Evolutionary conservation across 768 basidiomycete genomes (phyloP).

Genomic region (Ramaria sp.): DNA sequence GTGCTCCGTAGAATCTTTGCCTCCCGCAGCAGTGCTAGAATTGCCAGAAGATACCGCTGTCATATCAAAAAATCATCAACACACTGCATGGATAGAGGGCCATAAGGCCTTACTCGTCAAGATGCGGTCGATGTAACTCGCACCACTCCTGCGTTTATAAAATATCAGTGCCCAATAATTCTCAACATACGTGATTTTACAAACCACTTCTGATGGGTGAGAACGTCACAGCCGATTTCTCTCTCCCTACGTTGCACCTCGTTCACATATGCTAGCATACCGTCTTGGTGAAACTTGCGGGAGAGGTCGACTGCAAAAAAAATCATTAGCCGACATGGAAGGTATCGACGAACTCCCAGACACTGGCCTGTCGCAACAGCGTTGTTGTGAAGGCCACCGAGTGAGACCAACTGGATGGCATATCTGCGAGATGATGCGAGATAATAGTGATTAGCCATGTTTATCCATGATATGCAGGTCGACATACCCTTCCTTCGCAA

Average conservation of each 20-base stretch:
- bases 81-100: neutral
- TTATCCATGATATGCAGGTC: neutral
- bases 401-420: slow-evolving; percentile 79
- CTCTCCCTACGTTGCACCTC: slow-evolving; percentile 82
- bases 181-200: slow-evolving; percentile 13
- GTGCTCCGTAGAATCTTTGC: slow-evolving; percentile 86
- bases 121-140: slow-evolving; percentile 83
- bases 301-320: slow-evolving; percentile 64
- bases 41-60: slow-evolving; percentile 72
- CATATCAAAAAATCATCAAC: neutral
- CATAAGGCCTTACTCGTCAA: slow-evolving; percentile 36
- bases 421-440: slow-evolving; percentile 39
- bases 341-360: neutral
- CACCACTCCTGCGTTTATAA: slow-evolving; percentile 57
- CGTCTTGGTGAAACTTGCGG: slow-evolving; percentile 69
- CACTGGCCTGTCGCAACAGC: slow-evolving; percentile 63
- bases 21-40: slow-evolving; percentile 74
- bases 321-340: neutral
- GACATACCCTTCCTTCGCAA: slow-evolving; percentile 74
- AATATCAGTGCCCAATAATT: neutral
- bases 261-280: slow-evolving; percentile 89
- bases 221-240: slow-evolving; percentile 79
- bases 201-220: slow-evolving; percentile 91
- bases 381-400: slow-evolving; percentile 82
- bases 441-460: slow-evolving; percentile 3